Evolutionary conservation across 176 grass and related monocot genomes (phyloP).

Genomic region (Oryza australiensis): DNA sequence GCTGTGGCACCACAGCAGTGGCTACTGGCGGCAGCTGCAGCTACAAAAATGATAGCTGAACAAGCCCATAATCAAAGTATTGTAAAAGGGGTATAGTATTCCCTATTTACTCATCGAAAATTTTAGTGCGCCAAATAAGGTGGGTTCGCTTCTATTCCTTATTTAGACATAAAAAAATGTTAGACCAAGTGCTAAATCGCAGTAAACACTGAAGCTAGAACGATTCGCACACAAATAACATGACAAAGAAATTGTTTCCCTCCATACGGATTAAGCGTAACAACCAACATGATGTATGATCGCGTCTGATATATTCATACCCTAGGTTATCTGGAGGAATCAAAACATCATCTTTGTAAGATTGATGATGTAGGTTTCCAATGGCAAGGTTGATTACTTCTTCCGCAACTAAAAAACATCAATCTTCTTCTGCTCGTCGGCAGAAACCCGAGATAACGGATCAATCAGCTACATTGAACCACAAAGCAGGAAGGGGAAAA

Average conservation of each 20-base stretch:
- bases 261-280: not conserved
- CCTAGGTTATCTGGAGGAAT: not conserved
- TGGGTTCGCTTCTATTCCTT: not conserved
- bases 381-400: not conserved
- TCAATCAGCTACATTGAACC: not conserved
- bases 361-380: not conserved
- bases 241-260: not conserved
- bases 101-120: not conserved
- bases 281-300: not conserved
- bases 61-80: too few species aligned
- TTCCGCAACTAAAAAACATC: not conserved
- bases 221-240: not conserved
- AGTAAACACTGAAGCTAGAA: conserved; percentile 2
- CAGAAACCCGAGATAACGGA: not conserved
- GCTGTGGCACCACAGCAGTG: too few species aligned
- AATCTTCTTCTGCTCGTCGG: not conserved
- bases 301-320: not conserved
- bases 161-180: not conserved
- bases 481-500: not conserved
- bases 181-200: not conserved
- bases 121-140: not conserved
- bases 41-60: too few species aligned
- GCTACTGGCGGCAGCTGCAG: too few species aligned
- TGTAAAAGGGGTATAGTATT: not conserved
- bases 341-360: not conserved